phyloP scores from a whole-genome alignment of 257 asterid species.

The Penstemon barbatus region DNA sequence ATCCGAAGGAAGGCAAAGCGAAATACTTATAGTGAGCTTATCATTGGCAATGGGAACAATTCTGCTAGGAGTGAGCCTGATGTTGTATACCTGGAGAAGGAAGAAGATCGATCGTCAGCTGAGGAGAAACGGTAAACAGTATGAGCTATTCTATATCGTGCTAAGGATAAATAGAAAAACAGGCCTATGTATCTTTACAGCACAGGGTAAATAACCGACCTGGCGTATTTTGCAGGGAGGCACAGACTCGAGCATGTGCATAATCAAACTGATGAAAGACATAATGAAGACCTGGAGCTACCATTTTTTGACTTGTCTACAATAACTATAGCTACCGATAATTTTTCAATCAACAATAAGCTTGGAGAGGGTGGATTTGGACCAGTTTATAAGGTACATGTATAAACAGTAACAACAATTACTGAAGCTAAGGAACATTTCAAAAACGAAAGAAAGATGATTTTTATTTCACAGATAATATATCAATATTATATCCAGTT shows the following conservation, averaged over 20 bases:
- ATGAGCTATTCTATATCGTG: not conserved
- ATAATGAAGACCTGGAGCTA: conserved; percentile 36
- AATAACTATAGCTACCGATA: conserved; percentile 37
- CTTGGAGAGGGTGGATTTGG: conserved; percentile 67
- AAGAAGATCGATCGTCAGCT: conserved; percentile 10
- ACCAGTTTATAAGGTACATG: conserved; percentile 52
- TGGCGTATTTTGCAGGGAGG: conserved; percentile 7
- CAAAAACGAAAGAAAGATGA: too few relatives aligned
- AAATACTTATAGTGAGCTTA: not conserved
- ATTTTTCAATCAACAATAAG: conserved; percentile 40
- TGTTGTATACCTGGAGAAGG: conserved; percentile 7
- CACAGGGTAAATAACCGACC: not conserved
- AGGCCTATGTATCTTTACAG: not conserved
- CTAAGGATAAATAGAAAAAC: not conserved
- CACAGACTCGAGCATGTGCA: not conserved
- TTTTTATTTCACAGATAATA: too few relatives aligned
- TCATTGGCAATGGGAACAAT: conserved; percentile 7
- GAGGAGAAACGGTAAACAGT: conserved; percentile 7
- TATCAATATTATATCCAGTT: not conserved
- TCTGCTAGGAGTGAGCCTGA: conserved; percentile 14
- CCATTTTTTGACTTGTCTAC: conserved; percentile 38
- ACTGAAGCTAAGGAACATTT: too few relatives aligned
- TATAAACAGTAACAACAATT: too few relatives aligned
- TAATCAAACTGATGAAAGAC: conserved; percentile 3
- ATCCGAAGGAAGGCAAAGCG: conserved; percentile 8